These are phyloP conservation scores for Amanita rubescens DNA, from an alignment of 768 basidiomycete genomes.

Conservation along the genomic window DNA sequence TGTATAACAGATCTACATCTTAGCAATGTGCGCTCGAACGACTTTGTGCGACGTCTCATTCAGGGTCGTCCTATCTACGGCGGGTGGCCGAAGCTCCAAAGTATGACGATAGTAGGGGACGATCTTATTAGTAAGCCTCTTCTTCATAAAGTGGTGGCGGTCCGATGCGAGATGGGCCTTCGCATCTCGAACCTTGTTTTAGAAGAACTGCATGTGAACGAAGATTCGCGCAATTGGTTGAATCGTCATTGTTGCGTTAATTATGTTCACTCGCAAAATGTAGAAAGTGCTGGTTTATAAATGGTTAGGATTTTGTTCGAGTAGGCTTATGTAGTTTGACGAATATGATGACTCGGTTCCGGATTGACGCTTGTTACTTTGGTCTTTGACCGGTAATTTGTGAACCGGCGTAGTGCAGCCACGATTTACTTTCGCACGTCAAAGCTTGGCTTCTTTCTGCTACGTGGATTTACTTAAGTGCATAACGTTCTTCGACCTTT, in stretches of 20 bases:
- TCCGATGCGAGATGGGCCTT: conserved; percentile 11
- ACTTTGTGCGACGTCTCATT: conserved; percentile 18
- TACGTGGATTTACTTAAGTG: too few relatives aligned
- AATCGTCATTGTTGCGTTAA: background rate
- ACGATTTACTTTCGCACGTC: too few relatives aligned
- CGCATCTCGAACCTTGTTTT: background rate
- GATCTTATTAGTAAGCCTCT: conserved; percentile 19
- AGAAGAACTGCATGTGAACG: background rate
- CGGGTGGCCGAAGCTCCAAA: conserved; percentile 19
- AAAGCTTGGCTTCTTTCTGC: too few relatives aligned
- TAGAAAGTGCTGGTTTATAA: background rate
- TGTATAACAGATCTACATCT: conserved; percentile 18
- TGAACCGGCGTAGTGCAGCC: too few relatives aligned
- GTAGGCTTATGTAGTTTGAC: too few relatives aligned
- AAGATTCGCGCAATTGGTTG: conserved; percentile 1
- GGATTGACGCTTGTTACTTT: too few relatives aligned
- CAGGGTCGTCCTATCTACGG: background rate
- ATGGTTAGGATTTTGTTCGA: too few relatives aligned
- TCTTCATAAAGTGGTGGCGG: conserved; percentile 18
- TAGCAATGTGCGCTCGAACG: conserved; percentile 15
- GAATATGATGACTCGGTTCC: too few relatives aligned
- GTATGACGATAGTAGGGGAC: conserved; percentile 18
- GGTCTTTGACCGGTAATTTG: too few relatives aligned
- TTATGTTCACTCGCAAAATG: background rate
- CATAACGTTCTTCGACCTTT: too few relatives aligned